Conservation (phyloP, 306 rosid species). For the Cucumis cinereus region DNA sequence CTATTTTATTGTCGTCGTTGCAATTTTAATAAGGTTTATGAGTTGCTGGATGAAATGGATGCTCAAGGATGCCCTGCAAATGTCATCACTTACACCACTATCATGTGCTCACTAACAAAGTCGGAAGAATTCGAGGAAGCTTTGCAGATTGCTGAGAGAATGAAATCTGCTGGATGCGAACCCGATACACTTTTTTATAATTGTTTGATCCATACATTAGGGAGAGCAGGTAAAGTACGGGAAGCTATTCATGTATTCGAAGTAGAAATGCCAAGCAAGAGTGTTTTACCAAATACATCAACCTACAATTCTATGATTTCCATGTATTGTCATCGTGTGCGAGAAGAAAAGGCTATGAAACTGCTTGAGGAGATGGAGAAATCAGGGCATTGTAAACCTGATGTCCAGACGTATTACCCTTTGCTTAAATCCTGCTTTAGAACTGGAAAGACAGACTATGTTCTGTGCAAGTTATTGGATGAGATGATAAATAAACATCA, state of each 20-base stretch:
- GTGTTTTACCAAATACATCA: constrained; percentile 48
- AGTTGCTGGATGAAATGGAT: constrained; percentile 82
- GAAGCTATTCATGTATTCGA: constrained; percentile 44
- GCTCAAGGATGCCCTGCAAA: constrained; percentile 50
- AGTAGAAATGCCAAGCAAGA: constrained; percentile 41
- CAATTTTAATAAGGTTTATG: constrained; percentile 41
- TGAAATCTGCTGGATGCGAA: constrained; percentile 43
- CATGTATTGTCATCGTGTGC: constrained; percentile 48
- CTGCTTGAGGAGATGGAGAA: constrained; percentile 47
- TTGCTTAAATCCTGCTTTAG: constrained; percentile 68
- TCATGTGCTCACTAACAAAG: constrained; percentile 55
- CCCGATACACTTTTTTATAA: constrained; percentile 64
- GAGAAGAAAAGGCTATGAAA: constrained; percentile 40
- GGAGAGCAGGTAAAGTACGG: constrained; percentile 46
- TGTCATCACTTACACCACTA: constrained; percentile 54
- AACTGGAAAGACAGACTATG: constrained; percentile 27
- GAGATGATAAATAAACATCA: constrained; percentile 55
- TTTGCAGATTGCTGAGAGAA: constrained; percentile 34
- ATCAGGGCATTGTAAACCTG: constrained; percentile 57
- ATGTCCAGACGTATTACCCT: constrained; percentile 67
- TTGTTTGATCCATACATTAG: constrained; percentile 52
- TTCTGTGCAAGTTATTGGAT: constrained; percentile 38
- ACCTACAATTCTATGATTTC: constrained; percentile 74
- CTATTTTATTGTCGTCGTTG: constrained; percentile 39
- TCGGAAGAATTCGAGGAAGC: constrained; percentile 54